phyloP scores from a whole-genome alignment of 257 asterid genomes.

The Echites panduratus region DNA sequence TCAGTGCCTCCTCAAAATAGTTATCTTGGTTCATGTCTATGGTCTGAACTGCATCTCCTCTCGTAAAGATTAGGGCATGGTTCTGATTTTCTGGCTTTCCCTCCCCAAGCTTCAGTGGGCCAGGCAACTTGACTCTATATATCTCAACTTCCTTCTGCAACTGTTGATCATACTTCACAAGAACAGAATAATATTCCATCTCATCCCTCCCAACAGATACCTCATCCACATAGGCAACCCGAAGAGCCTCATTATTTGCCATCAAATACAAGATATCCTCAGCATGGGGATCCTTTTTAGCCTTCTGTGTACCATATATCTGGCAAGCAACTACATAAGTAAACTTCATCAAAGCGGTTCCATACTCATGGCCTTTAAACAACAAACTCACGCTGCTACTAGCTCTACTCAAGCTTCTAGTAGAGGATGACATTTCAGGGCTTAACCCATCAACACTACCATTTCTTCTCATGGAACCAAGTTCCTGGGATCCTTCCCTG shows the following conservation, averaged over 20 bases:
- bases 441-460: constrained; percentile 37
- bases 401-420: constrained; percentile 76
- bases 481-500: constrained; percentile 74
- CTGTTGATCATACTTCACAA: constrained; percentile 83
- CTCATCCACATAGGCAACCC: constrained; percentile 99
- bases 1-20: constrained; percentile 97
- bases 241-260: constrained; percentile 91
- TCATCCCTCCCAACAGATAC: constrained; percentile 83
- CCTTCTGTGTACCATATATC: constrained; percentile 95
- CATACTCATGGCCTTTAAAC: constrained; percentile 93
- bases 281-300: constrained; percentile 92
- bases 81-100: constrained; percentile 99
- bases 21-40: constrained; percentile 99
- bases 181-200: constrained; percentile 78
- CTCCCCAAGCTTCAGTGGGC: constrained; percentile 96
- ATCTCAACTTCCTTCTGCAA: constrained; percentile 88
- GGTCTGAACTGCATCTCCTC: constrained; percentile 98
- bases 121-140: constrained; percentile 94
- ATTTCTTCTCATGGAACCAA: constrained; percentile 59
- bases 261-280: constrained; percentile 87
- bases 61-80: constrained; percentile 89
- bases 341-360: constrained; percentile 90
- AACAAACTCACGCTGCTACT: constrained; percentile 62
- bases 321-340: constrained; percentile 97
- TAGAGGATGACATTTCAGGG: constrained; percentile 50